phyloP scores from a whole-genome alignment of 495 filamentous ascomycete genomes.

The Penicillium simplicissimum region DNA sequence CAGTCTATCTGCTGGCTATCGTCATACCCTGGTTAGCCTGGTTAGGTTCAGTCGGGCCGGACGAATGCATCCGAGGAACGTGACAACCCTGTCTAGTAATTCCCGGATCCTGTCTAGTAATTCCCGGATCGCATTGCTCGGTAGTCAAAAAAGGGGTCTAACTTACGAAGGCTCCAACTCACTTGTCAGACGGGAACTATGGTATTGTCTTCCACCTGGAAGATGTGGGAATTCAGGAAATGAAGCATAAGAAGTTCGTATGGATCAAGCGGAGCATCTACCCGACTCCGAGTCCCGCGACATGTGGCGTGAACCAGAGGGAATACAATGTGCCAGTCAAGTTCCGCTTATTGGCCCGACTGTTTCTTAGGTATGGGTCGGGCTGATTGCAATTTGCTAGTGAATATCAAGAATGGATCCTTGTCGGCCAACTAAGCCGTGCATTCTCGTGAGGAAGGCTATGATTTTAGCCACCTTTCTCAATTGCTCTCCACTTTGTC shows the following conservation, averaged over 20 bases:
- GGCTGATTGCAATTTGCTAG: not conserved
- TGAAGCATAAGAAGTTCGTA: no score
- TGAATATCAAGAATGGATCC: not conserved
- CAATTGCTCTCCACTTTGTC: not conserved
- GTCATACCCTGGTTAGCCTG: not conserved
- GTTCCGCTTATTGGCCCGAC: not conserved
- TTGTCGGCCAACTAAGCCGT: not conserved
- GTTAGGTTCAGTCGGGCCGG: not conserved
- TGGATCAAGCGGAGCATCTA: no score
- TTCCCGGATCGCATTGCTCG: not conserved
- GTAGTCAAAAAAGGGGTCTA: not conserved
- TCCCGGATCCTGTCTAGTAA: no score
- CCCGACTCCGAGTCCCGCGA: no score
- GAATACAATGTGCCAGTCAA: no score
- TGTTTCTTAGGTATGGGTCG: not conserved
- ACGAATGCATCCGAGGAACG: not conserved
- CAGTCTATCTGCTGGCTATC: not conserved
- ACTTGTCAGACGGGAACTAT: no score
- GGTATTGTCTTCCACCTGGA: no score
- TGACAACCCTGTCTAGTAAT: not conserved
- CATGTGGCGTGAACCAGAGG: no score
- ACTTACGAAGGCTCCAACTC: no score
- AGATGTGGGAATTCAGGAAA: no score
- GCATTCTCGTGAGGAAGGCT: not conserved
- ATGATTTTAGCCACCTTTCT: not conserved